Percentiles rank a stretch among this genome's conserved stretches.
Conservation (phyloP, 371 early-diverging fungal species). For the Mortierella sp. region DNA sequence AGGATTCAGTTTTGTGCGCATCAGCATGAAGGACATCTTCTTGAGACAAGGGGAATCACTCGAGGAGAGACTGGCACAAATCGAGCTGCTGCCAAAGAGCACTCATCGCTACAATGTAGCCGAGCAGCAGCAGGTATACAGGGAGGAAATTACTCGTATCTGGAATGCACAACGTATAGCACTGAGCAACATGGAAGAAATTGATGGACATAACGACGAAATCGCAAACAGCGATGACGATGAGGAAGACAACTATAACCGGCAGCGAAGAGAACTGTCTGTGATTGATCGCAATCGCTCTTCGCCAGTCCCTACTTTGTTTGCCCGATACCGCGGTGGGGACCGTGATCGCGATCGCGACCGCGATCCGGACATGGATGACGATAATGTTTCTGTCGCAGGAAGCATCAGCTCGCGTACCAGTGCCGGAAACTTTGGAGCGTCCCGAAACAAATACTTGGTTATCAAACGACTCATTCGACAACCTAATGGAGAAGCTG, state of each 20-base stretch:
- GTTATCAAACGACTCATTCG: slow-evolving; percentile 68
- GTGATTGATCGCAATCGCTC: slow-evolving; percentile 41
- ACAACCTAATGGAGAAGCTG: slow-evolving; percentile 72
- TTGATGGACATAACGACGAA: slow-evolving; percentile 64
- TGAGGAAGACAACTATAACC: slow-evolving; percentile 56
- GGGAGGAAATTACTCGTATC: slow-evolving; percentile 92
- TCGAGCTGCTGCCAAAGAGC: slow-evolving; percentile 84
- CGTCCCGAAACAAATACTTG: slow-evolving; percentile 68
- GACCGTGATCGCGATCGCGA: slow-evolving; percentile 35
- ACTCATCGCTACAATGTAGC: slow-evolving; percentile 92
- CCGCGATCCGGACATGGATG: slow-evolving; percentile 54
- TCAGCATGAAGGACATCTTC: slow-evolving; percentile 97
- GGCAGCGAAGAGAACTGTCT: slow-evolving; percentile 56
- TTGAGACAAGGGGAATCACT: slow-evolving; percentile 89
- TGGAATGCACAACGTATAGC: slow-evolving; percentile 92
- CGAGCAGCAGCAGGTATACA: slow-evolving; percentile 95
- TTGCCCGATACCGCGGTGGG: slow-evolving; percentile 43
- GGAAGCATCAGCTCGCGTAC: slow-evolving; percentile 69
- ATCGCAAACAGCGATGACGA: slow-evolving; percentile 59
- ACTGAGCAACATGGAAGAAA: slow-evolving; percentile 67
- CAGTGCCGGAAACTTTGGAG: slow-evolving; percentile 56
- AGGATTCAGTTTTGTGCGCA: slow-evolving; percentile 98
- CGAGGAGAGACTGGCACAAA: slow-evolving; percentile 85
- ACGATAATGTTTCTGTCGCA: slow-evolving; percentile 68
- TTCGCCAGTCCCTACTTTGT: slow-evolving; percentile 45